Evolutionary conservation across 768 basidiomycete genomes (phyloP).

Genomic region (Tylopilus sp.): DNA sequence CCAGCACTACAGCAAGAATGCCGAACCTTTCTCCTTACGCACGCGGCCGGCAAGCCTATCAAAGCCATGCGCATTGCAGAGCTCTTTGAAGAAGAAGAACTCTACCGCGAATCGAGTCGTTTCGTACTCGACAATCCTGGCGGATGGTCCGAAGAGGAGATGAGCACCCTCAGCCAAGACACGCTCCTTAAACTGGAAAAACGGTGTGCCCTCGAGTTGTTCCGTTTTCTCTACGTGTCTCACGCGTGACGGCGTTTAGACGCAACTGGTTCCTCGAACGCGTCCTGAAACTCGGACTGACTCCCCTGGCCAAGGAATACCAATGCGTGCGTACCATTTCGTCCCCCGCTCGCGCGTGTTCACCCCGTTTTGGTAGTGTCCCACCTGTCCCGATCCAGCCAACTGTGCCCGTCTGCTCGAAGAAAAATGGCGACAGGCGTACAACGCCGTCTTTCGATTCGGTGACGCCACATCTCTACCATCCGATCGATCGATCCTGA

Average conservation of each 20-base stretch:
- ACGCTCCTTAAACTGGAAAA: conserved; percentile 90
- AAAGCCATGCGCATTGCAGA: conserved; percentile 93
- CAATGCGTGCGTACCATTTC: conserved; percentile 66
- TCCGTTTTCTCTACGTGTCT: background rate
- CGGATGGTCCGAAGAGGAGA: conserved; percentile 76
- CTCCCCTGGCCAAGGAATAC: conserved; percentile 89
- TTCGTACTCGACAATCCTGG: conserved; percentile 93
- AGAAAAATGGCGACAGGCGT: conserved; percentile 92
- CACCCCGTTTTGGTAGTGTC: conserved; percentile 47
- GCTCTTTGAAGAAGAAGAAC: conserved; percentile 83
- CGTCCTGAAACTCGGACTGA: conserved; percentile 85
- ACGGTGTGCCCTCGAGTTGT: conserved; percentile 40
- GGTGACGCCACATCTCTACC: conserved; percentile 38
- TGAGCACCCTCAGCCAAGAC: conserved; percentile 75
- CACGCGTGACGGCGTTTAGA: conserved; percentile 26
- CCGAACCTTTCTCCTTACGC: conserved; percentile 82
- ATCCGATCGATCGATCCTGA: background rate
- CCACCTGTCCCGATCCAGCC: conserved; percentile 77
- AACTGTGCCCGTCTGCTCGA: conserved; percentile 82
- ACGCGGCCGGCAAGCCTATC: conserved; percentile 89
- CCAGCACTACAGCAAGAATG: conserved; percentile 79
- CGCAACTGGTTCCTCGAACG: conserved; percentile 96
- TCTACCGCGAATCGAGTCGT: conserved; percentile 86
- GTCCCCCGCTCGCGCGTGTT: background rate
- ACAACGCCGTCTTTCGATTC: conserved; percentile 82